These are phyloP conservation scores for Phytophthora ramorum DNA, from an alignment of 352 stramenopile genomes.

Conservation along the genomic window DNA sequence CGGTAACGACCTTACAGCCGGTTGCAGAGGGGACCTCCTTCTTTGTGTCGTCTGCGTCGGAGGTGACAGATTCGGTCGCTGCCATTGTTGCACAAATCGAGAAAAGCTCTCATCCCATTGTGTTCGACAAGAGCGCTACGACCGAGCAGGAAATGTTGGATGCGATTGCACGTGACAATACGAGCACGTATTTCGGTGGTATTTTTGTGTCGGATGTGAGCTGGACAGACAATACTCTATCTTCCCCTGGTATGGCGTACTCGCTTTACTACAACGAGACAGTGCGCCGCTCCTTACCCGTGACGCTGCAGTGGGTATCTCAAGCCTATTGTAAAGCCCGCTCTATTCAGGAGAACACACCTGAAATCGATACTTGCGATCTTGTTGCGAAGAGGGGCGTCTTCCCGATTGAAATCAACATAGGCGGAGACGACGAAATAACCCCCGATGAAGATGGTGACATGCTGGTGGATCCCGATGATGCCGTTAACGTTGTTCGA, in stretches of 20 bases:
- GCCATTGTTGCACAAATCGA: conserved; percentile 44
- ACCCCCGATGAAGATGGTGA: conserved; percentile 26
- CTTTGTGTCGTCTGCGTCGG: conserved; percentile 46
- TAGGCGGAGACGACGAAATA: conserved; percentile 27
- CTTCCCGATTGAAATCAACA: conserved; percentile 41
- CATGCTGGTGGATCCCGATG: conserved; percentile 35
- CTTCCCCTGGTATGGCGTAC: conserved; percentile 39
- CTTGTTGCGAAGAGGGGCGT: conserved; percentile 60
- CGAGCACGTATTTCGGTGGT: conserved; percentile 62
- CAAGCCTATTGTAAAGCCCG: conserved; percentile 62
- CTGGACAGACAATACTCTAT: conserved; percentile 18
- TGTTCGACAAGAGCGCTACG: conserved; percentile 36
- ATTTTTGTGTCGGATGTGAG: conserved; percentile 60
- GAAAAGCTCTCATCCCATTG: conserved; percentile 26
- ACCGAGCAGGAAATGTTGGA: conserved; percentile 52
- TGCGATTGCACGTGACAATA: conserved; percentile 43
- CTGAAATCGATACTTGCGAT: conserved; percentile 42
- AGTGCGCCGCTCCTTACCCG: conserved; percentile 63
- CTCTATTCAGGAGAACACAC: conserved; percentile 21
- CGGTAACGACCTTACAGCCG: conserved; percentile 51
- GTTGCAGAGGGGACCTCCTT: conserved; percentile 49
- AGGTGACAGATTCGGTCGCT: conserved; percentile 30
- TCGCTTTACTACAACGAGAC: conserved; percentile 77
- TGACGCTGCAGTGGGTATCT: conserved; percentile 65
- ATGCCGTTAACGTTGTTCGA: conserved; percentile 45